A percentile compares a stretch with the other conserved stretches of the same genome.
These are phyloP conservation scores for Calocera viscosa DNA, from an alignment of 768 basidiomycete species.

Conservation along the genomic window DNA sequence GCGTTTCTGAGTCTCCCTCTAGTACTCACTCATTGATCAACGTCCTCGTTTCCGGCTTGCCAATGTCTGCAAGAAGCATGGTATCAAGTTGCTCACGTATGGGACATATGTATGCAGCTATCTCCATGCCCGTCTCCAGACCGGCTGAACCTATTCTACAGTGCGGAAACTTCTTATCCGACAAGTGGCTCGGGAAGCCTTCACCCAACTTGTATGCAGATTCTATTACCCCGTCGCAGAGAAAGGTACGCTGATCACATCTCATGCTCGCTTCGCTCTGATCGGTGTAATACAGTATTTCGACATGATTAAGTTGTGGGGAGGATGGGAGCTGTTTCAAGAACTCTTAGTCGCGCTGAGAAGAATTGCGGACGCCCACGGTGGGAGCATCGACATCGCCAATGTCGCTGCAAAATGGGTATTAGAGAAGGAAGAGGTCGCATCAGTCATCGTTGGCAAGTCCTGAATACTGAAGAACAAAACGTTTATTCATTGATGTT, in stretches of 20 bases:
- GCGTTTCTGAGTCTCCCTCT: not conserved
- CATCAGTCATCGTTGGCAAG: constrained; percentile 65
- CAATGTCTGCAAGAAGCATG: constrained; percentile 59
- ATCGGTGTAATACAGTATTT: constrained; percentile 46
- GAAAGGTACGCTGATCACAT: constrained; percentile 43
- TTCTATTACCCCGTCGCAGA: constrained; percentile 63
- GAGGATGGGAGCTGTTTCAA: constrained; percentile 65
- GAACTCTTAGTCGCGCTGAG: constrained; percentile 46
- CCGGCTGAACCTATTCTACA: no score
- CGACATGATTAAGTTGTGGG: constrained; percentile 76
- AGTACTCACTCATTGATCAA: constrained; percentile 76
- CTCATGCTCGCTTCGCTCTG: not conserved
- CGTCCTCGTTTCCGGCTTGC: constrained; percentile 66
- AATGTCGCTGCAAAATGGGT: constrained; percentile 77
- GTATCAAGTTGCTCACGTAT: constrained; percentile 64
- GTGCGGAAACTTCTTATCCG: constrained; percentile 76
- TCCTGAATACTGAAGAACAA: not conserved
- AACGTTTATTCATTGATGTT: not conserved
- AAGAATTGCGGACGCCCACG: constrained; percentile 53
- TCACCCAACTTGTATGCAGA: constrained; percentile 62
- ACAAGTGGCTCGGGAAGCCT: constrained; percentile 53
- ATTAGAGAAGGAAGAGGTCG: constrained; percentile 62
- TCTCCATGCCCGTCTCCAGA: no score
- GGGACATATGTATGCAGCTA: constrained; percentile 56
- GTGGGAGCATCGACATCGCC: constrained; percentile 47